Conservation (phyloP, 208 protist species). For the Trypanosoma congolense region DNA sequence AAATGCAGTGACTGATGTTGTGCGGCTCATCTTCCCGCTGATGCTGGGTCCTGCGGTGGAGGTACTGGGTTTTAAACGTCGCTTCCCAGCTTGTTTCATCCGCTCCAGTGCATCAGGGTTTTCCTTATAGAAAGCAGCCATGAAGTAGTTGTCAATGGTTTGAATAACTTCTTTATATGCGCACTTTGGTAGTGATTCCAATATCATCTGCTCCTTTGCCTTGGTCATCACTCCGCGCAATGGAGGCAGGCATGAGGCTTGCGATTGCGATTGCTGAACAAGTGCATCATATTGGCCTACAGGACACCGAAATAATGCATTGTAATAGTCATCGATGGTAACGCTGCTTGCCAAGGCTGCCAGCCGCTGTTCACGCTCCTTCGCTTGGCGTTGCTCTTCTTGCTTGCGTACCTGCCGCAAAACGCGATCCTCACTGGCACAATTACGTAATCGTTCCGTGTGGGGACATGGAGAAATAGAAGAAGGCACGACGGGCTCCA, state of each 20-base stretch:
- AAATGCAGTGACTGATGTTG: background rate
- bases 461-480: constrained; percentile 22
- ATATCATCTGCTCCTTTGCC: constrained; percentile 2
- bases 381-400: constrained; percentile 11
- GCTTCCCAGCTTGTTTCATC: constrained; percentile 16
- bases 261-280: background rate
- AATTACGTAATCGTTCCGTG: constrained; percentile 31
- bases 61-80: background rate
- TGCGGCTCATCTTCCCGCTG: too few relatives aligned
- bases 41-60: background rate
- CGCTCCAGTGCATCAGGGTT: constrained; percentile 35
- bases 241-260: background rate
- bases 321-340: constrained; percentile 28
- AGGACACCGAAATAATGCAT: constrained; percentile 14
- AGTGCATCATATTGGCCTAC: background rate
- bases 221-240: background rate
- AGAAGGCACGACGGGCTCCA: background rate
- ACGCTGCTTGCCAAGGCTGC: constrained; percentile 6
- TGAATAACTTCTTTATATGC: constrained; percentile 22
- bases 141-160: constrained; percentile 56
- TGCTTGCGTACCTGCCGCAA: background rate
- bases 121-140: constrained; percentile 40
- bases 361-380: constrained; percentile 15
- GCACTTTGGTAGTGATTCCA: background rate
- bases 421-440: constrained; percentile 16